Percentiles rank a stretch among this genome's conserved stretches.
Evolutionary conservation across 257 asterid genomes (phyloP).

Genomic region (Coffea eugenioides): DNA sequence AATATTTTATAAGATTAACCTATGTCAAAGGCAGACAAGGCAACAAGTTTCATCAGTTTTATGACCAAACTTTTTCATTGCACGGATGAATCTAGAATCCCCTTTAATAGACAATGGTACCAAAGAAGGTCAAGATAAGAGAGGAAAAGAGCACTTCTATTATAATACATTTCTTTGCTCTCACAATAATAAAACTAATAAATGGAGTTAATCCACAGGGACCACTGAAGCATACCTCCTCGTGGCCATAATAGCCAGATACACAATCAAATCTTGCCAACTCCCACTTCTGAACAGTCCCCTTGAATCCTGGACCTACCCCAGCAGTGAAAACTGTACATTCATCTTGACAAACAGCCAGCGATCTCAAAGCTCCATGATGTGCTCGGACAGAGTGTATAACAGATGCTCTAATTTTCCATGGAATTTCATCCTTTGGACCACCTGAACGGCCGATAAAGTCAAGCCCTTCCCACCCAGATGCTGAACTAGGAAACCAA

Average conservation of each 20-base stretch:
- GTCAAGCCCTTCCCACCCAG: slow-evolving; percentile 70
- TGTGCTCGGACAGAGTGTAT: slow-evolving; percentile 86
- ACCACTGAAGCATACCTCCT: slow-evolving; percentile 68
- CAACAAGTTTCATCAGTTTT: background rate
- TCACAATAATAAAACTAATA: background rate
- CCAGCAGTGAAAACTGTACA: slow-evolving; percentile 90
- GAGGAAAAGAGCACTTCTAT: background rate
- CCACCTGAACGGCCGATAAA: slow-evolving; percentile 69
- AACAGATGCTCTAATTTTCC: slow-evolving; percentile 92
- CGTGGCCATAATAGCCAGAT: slow-evolving; percentile 89
- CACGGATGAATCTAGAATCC: background rate
- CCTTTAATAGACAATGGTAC: background rate
- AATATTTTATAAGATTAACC: background rate
- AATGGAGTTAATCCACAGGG: slow-evolving; percentile 6
- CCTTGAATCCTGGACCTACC: slow-evolving; percentile 91
- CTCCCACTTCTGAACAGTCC: slow-evolving; percentile 92
- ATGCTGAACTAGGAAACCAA: slow-evolving; percentile 88
- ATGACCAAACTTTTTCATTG: background rate
- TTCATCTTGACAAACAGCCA: slow-evolving; percentile 87
- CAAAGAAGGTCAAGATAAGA: background rate
- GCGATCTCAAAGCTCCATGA: slow-evolving; percentile 88
- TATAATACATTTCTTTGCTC: background rate
- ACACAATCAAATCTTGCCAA: slow-evolving; percentile 68
- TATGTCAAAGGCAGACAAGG: background rate
- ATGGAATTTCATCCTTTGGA: slow-evolving; percentile 83